Evolutionary conservation across 106 monocot species (phyloP), one percentile per base, ranked within the genome.

Genomic region (Dioscorea zingiberensis): DNA sequence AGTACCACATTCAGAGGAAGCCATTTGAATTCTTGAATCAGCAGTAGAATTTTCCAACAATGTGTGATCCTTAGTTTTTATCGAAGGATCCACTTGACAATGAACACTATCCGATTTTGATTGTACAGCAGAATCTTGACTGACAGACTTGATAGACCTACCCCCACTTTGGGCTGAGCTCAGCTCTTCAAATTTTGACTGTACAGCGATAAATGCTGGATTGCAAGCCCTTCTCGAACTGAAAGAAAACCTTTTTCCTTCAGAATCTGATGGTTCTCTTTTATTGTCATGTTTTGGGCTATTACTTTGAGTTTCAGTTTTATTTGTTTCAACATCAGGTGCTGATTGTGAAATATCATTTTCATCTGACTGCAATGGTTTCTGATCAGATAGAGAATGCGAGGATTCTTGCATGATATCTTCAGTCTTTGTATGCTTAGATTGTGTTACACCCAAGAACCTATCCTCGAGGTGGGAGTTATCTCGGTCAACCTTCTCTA

Each of bases 101-200:
- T 64, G 21, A 22, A 56, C 21, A 28, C 12, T 51, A 48, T 54
- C 60, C 56, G 59, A 19, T 69, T 69, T 85, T 47, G 73, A 56
- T 27, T 75, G 69, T 44, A 24, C n/a, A 27, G 71, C 32, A 51
- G 44, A 38, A 59, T 76, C 78, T 72, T 65, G 67, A 51, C 23
- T 69, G 46, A 22, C 17, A 38, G 69, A 26, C 70, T 57, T 68
- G 22, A 59, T 19, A 26, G 84, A 69, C 67, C 55, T 78, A 22
- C 54, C 60, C 25, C 63, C 55, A 59, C 38, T 58, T 21, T 71
- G 53, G 55, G 56, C 65, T 58, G 83, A 70, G 68, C 77, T 89
- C 62, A 91, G 77, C 65, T 81, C 92, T 75, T 98, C 92, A 80
- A 98, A 98, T 69, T 98, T 98, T 61, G 89, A 80, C 55, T 98